Base-by-base conservation (phyloP, 176 grass and related monocot species). In the Aegilops sharonensis region DNA sequence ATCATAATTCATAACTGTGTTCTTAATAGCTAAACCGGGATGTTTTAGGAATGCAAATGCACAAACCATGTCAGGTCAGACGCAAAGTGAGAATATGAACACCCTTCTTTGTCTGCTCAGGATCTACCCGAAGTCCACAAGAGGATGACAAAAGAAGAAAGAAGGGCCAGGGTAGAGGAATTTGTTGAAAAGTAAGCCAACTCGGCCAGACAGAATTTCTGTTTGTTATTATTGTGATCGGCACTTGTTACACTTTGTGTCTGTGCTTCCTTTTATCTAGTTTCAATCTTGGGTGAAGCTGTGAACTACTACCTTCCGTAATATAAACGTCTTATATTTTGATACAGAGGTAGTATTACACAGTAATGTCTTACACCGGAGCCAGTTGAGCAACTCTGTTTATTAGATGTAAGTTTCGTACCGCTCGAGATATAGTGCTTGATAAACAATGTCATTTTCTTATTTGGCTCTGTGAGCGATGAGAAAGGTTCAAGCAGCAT, bases 101-200 rank as follows among this genome's bases (percentile, higher is more conserved):
- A 76, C 7, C 14, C 14, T 76, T 76, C 43, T 77, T 78, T 91
- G 59, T 66, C 65, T 57, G 61, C 81, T 72, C 52, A 80, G 45
- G 87, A 81, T 63, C 11, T 25, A 34, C 74, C 43, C 8, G 76
- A 88, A 60, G 45, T 73, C 76, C 75, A 4, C 39, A 88, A 80
- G 52, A 88, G 36, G 70, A 65, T 88, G 45, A 61, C 81, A 62
- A 88, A 71, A 61, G n/a, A 85, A 72, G 81, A 88, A 67, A 85
- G 85, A 76, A 81, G 81, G 18, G 24, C 2, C 54, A 40, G 83
- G 25, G 56, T 88, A 50, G 75, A 65, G 78, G 71, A 76, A 37
- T 78, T 78, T 61, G 32, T 78, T 78, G 54, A 78, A 78, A 78
- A 61, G 76, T 78, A 78, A 36, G 76, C 54, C 32, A 61, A 78